These are phyloP conservation scores for Corrigiola litoralis DNA, from an alignment of 179 eudicot species.

Conservation along the genomic window DNA sequence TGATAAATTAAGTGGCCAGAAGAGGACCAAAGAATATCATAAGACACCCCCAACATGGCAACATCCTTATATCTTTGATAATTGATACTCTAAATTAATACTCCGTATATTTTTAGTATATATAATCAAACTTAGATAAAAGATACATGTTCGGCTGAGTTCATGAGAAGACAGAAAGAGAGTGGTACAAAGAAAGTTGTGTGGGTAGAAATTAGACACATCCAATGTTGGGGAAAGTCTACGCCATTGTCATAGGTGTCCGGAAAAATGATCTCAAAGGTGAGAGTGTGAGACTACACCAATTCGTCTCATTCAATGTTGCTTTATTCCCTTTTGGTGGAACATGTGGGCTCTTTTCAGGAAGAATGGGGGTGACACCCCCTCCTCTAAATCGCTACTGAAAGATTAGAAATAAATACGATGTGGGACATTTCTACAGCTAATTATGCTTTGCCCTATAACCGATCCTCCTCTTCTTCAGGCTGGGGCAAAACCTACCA, in stretches of 20 bases:
- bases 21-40: too few relatives aligned
- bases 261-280: slow-evolving; percentile 17
- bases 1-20: background rate
- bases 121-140: background rate
- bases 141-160: too few relatives aligned
- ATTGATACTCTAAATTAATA: too few relatives aligned
- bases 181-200: slow-evolving; percentile 7
- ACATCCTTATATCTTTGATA: background rate
- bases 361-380: background rate
- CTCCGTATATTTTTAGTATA: too few relatives aligned
- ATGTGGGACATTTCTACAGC: slow-evolving; percentile 20
- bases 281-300: background rate
- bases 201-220: slow-evolving; percentile 39
- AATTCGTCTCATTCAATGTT: slow-evolving; percentile 21
- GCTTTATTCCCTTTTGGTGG: slow-evolving; percentile 34
- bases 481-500: background rate
- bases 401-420: background rate
- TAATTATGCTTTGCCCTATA: slow-evolving; percentile 1
- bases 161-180: background rate
- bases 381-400: background rate
- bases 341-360: slow-evolving; percentile 35
- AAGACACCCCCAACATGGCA: background rate
- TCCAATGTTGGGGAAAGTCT: slow-evolving; percentile 39
- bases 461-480: background rate
- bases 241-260: slow-evolving; percentile 33